phyloP scores from a whole-genome alignment of 2,329 filamentous ascomycete species.

The Aspergillus hortae region DNA sequence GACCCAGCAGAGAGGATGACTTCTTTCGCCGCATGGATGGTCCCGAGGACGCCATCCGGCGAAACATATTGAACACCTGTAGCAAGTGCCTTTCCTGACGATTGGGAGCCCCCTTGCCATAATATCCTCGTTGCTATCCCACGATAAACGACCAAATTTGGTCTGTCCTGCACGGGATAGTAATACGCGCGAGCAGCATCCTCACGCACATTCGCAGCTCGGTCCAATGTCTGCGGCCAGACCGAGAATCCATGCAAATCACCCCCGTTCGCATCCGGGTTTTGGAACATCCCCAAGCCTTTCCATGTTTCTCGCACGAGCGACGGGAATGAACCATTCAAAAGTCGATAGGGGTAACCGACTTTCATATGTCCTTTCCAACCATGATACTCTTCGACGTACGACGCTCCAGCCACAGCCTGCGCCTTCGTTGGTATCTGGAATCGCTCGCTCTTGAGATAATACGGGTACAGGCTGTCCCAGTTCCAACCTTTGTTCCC shows the following conservation, averaged over 20 bases:
- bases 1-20: slow-evolving; percentile 60
- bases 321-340: not conserved
- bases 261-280: slow-evolving; percentile 43
- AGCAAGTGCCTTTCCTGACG: slow-evolving; percentile 1
- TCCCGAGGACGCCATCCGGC: not conserved
- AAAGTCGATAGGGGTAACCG: slow-evolving; percentile 13
- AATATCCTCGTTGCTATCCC: slow-evolving; percentile 8
- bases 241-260: slow-evolving; percentile 43
- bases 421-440: slow-evolving; percentile 17
- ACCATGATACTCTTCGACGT: slow-evolving; percentile 23
- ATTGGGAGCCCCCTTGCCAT: slow-evolving; percentile 1
- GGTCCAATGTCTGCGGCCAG: slow-evolving; percentile 43
- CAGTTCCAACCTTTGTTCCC: slow-evolving; percentile 31
- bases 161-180: slow-evolving; percentile 37
- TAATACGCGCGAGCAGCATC: slow-evolving; percentile 50
- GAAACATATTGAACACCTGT: slow-evolving; percentile 21
- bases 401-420: slow-evolving; percentile 21
- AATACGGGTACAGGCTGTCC: slow-evolving; percentile 27
- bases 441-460: slow-evolving; percentile 25
- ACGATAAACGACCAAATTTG: slow-evolving; percentile 35
- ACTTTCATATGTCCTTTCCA: slow-evolving; percentile 25
- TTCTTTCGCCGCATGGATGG: slow-evolving; percentile 43
- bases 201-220: slow-evolving; percentile 35
- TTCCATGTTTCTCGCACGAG: slow-evolving; percentile 33
- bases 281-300: slow-evolving; percentile 34